A percentile compares a stretch with the other conserved stretches of the same genome.
phyloP scores from a whole-genome alignment of 2,329 filamentous ascomycete genomes.

The Colletotrichum filicis region DNA sequence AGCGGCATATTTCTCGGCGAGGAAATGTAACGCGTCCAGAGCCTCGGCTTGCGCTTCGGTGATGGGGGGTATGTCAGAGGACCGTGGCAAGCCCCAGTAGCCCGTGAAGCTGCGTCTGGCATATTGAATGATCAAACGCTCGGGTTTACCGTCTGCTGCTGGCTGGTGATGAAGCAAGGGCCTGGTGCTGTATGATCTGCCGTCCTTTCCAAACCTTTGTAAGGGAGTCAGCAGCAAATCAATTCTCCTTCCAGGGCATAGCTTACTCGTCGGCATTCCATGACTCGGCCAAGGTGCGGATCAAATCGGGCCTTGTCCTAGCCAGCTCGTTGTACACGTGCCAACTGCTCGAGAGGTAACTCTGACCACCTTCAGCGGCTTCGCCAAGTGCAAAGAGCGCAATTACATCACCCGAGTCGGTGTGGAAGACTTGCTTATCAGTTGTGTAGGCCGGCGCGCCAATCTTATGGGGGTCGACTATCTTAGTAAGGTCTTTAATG shows the following conservation, averaged over 20 bases:
- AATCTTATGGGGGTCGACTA: slow-evolving; percentile 51
- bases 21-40: slow-evolving; percentile 61
- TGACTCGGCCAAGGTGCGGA: slow-evolving; percentile 63
- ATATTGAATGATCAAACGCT: slow-evolving; percentile 70
- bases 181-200: slow-evolving; percentile 56
- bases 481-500: slow-evolving; percentile 68
- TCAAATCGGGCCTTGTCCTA: slow-evolving; percentile 66
- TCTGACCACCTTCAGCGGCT: slow-evolving; percentile 63
- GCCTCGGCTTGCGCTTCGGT: slow-evolving; percentile 64
- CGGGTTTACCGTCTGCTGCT: slow-evolving; percentile 53
- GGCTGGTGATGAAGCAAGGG: slow-evolving; percentile 68
- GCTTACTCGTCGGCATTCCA: slow-evolving; percentile 59
- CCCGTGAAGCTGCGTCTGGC: slow-evolving; percentile 68
- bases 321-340: slow-evolving; percentile 73
- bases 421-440: slow-evolving; percentile 73
- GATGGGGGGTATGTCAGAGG: slow-evolving; percentile 64
- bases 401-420: slow-evolving; percentile 68
- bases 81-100: slow-evolving; percentile 65
- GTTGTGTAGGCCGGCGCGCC: slow-evolving; percentile 69
- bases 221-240: not conserved
- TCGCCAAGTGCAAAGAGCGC: slow-evolving; percentile 67
- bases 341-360: slow-evolving; percentile 67
- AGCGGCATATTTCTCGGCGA: slow-evolving; percentile 57
- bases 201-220: slow-evolving; percentile 61
- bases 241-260: slow-evolving; percentile 6